A percentile compares a stretch with the other conserved stretches of the same genome.
These are phyloP conservation scores for Ogataea zsoltii DNA, from an alignment of 805 yeast genomes.

Conservation along the genomic window DNA sequence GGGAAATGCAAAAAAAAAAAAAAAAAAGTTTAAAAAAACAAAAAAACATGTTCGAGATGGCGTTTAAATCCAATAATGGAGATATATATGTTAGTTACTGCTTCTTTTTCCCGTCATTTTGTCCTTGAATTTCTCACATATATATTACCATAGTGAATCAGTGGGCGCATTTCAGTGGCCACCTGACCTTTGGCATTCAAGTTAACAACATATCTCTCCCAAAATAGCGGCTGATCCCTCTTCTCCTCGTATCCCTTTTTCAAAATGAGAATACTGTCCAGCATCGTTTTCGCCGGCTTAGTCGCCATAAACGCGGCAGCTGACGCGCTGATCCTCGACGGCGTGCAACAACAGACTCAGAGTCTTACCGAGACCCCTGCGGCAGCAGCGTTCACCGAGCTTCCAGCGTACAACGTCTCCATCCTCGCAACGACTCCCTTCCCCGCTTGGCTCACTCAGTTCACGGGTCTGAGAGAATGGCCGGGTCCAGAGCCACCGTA, in stretches of 20 bases:
- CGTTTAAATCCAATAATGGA: not conserved
- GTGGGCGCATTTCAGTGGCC: not conserved
- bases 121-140: not conserved
- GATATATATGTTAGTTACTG: slow-evolving; percentile 1
- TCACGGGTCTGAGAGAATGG: slow-evolving; percentile 78
- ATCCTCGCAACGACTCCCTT: slow-evolving; percentile 39
- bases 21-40: not conserved
- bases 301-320: not conserved
- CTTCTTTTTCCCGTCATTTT: slow-evolving; percentile 3
- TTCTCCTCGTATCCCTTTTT: not conserved
- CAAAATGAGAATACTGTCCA: not conserved
- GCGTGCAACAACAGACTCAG: not conserved
- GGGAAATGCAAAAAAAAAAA: not conserved
- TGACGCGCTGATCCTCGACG: slow-evolving; percentile 1
- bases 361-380: not conserved
- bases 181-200: not conserved
- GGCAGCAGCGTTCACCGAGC: slow-evolving; percentile 12
- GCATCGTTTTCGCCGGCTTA: not conserved
- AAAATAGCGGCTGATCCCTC: not conserved
- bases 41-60: not conserved
- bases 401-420: slow-evolving; percentile 26
- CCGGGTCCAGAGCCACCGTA: slow-evolving; percentile 89
- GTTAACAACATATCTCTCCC: too few relatives aligned
- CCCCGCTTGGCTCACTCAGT: slow-evolving; percentile 76
- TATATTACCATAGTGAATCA: not conserved